Base-by-base conservation (phyloP, 202 grass and related monocot genomes). In the Carex sylvatica region DNA sequence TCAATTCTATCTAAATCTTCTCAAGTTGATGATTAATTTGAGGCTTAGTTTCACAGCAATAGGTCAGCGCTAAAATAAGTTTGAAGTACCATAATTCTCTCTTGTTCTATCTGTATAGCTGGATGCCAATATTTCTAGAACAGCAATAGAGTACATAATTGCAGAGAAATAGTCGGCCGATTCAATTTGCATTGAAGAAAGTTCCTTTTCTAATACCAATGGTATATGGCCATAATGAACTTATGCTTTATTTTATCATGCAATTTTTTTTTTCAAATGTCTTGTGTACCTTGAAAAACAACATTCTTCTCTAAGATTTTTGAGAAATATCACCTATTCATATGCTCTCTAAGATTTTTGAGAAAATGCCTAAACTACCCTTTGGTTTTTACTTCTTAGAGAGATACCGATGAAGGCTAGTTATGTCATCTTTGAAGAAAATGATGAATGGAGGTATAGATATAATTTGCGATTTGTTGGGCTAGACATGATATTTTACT, bases 91-190 rank as follows among this genome's bases (percentile, higher is more conserved):
- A 71, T 22, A 30, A 74, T 60, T 73, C 71, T 81, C 31, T 79
- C 71, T 80, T 22, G 61, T 36, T 61, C 23, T 71, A 26, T 38
- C 55, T 74, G 20, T 82, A 56, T 79, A 97, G 94, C 78, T 52
- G 5, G 91, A 97, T 38, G 33, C 87, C 35, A 89, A 92, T 79
- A 70, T 97, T 83, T 88, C 90, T 83, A 79, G 31, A 71, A 33
- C 60, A 73, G 80, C 95, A 85, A 93, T 95, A 87, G 90, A 94
- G 74, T 93, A 91, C 79, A 84, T 94, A 78, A 86, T 98, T 82
- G 87, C 86, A 2, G 89, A 90, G 28, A 65, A 61, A 62, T 26
- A 87, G 56, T 26, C 74, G 9, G 16, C 85, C 26, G 70, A 91
- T 83, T 70, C 78, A n/a, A 61, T 83, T 91, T 52, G 86, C 59